Base-by-base conservation (phyloP, 495 filamentous ascomycete species). In the Daldinia vernicosa region DNA sequence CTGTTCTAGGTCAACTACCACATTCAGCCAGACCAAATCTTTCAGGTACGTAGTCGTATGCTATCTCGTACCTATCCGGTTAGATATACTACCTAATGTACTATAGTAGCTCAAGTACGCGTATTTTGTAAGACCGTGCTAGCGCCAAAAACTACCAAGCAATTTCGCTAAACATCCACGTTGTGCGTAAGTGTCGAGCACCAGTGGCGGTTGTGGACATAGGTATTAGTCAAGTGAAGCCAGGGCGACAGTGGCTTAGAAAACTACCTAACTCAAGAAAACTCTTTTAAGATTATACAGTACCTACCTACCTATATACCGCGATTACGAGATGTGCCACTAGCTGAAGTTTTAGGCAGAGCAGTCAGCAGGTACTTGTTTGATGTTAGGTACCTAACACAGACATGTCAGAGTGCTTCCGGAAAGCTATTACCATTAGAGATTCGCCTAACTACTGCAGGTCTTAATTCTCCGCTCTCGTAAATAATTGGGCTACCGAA, bases 381-480 rank as follows among this genome's bases (percentile, higher is more conserved):
- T 33, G 11, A 3, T 33, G 9, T 33, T 33, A 33, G 9, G 11
- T 33, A 33, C n/a, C n/a, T n/a, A n/a, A n/a, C 32, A 33, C 9
- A 33, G 1, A 33, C 6, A 11, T 30, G 1, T 8, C 28, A 4
- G 26, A 4, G 1, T 27, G 26, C 26, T 27, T 27, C 26, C 26
- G 26, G 26, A 27, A 2, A 27, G 26, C 26, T 27, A 27, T 27
- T n/a, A n/a, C n/a, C n/a, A n/a, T n/a, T n/a, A n/a, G 22, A n/a
- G 43, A 51, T 33, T 59, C 32, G 32, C 59, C 8, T 53, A 27
- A 2, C 2, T 27, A 52, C 33, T 60, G 43, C 28, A 63, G 45
- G 69, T 67, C 63, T 54, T 35, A 60, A 30, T 59, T 67, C 63
- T 67, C 45, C 54, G 27, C 7, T 4, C 27, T 26, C 22, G 26